Evolutionary conservation across 257 asterid genomes (phyloP).

Genomic region (Ocimum tenuiflorum): DNA sequence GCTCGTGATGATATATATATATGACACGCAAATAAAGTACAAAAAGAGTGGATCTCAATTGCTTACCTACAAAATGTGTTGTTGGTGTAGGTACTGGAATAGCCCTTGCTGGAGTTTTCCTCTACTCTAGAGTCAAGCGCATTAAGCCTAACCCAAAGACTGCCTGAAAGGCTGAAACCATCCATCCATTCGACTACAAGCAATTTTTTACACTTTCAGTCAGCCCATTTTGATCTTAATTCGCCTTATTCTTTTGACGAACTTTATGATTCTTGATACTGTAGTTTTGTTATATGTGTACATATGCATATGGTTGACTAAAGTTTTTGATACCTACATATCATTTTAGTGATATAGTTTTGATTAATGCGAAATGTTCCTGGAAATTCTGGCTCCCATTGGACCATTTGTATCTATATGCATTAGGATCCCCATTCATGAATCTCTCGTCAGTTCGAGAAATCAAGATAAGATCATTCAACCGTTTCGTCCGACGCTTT

Average conservation of each 20-base stretch:
- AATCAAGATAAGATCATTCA: background rate
- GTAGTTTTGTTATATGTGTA: background rate
- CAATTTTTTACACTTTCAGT: background rate
- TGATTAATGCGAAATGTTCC: too few relatives aligned
- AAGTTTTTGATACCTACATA: too few relatives aligned
- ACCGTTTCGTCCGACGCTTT: background rate
- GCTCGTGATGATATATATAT: too few relatives aligned
- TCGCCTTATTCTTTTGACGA: slow-evolving; percentile 4
- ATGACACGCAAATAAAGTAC: too few relatives aligned
- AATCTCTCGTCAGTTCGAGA: background rate
- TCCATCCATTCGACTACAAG: slow-evolving; percentile 15
- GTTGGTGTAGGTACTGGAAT: slow-evolving; percentile 62
- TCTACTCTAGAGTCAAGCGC: slow-evolving; percentile 77
- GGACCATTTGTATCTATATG: background rate
- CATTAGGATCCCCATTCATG: background rate
- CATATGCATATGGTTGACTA: too few relatives aligned
- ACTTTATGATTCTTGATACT: background rate
- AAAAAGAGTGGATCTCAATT: background rate
- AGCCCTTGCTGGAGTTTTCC: slow-evolving; percentile 87
- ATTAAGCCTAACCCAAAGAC: slow-evolving; percentile 60
- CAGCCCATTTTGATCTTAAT: slow-evolving; percentile 3
- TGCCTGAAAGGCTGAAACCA: slow-evolving; percentile 42
- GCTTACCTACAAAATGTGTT: background rate
- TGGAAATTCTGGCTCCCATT: background rate
- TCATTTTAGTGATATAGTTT: too few relatives aligned